phyloP scores from a whole-genome alignment of 768 basidiomycete species.

The Pleurotus tuber-regium region DNA sequence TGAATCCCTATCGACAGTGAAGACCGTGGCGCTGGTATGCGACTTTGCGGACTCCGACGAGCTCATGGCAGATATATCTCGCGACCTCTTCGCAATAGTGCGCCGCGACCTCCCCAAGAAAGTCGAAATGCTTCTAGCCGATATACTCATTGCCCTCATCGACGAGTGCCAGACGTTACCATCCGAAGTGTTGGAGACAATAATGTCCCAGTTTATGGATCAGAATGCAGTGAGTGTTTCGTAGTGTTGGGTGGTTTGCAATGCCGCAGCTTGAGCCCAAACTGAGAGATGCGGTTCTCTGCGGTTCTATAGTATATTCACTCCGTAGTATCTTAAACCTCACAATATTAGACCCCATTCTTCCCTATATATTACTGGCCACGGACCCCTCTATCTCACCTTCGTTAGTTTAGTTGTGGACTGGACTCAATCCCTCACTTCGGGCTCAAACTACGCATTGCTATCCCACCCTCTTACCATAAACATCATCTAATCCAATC shows the following conservation, averaged over 20 bases:
- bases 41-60: slow-evolving; percentile 88
- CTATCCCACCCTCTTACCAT: no score
- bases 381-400: background rate
- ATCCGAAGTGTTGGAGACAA: slow-evolving; percentile 69
- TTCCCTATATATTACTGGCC: no score
- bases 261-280: background rate
- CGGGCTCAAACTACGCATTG: no score
- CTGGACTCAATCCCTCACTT: no score
- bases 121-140: slow-evolving; percentile 81
- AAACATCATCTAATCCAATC: no score
- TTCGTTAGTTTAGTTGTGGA: no score
- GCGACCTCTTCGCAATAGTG: slow-evolving; percentile 77
- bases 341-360: no score
- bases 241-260: slow-evolving; percentile 22
- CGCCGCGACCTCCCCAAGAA: slow-evolving; percentile 73
- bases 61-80: slow-evolving; percentile 80
- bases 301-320: background rate
- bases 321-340: no score
- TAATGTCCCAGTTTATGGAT: slow-evolving; percentile 85
- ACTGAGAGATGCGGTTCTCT: background rate
- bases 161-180: slow-evolving; percentile 86
- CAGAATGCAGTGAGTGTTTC: slow-evolving; percentile 54
- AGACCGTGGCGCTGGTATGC: slow-evolving; percentile 91
- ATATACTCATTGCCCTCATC: slow-evolving; percentile 85
- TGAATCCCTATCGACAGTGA: slow-evolving; percentile 90